Base-by-base conservation (phyloP, 768 basidiomycete genomes). In the Psilocybe cyanescens region DNA sequence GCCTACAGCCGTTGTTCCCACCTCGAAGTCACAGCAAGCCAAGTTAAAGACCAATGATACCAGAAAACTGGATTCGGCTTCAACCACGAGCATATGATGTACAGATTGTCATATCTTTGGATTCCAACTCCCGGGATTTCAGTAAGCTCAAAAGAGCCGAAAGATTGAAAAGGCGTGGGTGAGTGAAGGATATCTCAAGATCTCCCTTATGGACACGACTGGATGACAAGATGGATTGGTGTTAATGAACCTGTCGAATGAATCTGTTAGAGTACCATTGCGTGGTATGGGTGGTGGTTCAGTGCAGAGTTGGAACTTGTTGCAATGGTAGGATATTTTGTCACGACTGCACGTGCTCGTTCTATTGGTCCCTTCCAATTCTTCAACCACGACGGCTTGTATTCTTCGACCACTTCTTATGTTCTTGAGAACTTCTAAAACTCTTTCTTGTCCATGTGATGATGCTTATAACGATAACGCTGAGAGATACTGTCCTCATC, bases 41-140 rank as follows among this genome's bases (percentile, higher is more conserved):
- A 64, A 56, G 58, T 58, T 67, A 62, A 60, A 67, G 58, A 58
- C 28, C 47, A 58, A 61, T 63, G 57, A 55, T 55, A 52, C 30
- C 50, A 44, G 37, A 63, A 31, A 55, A 49, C 52, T 64, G 63
- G 65, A 58, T 62, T 58, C 64, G 62, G 60, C 59, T 56, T 39
- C 52, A 60, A 47, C 52, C 61, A 60, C 29, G 52, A 54, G 49
- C 57, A 57, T 59, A 58, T 57, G 66, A 67, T 64, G 56, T 41
- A 28, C 39, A 57, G 51, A 61, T 59, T 59, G 56, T 52, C 59
- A 60, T 48, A 59, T 53, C 49, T 59, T 57, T 62, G 58, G 64
- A 53, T 58, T 61, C 57, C 35, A 44, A 12, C 49, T 44, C 55
- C 56, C 56, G 51, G 60, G 60, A 62, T 62, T 62, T 41, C 60